phyloP scores from a whole-genome alignment of 108 stramenopile genomes.

The Nitzschia palea region DNA sequence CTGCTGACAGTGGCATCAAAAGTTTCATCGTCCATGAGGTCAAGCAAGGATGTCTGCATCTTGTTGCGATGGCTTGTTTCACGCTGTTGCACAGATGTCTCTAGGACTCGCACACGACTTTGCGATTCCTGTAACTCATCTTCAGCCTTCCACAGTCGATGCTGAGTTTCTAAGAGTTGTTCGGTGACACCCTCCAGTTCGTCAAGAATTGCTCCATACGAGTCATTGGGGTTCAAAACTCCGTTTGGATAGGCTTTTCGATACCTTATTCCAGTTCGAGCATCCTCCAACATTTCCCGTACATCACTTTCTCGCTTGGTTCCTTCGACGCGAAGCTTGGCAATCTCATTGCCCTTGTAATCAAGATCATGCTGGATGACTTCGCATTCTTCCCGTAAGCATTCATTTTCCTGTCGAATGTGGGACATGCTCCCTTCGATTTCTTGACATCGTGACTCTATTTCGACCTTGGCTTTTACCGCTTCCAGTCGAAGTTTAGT shows the following conservation, averaged over 20 bases:
- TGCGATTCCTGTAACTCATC: slow-evolving; percentile 40
- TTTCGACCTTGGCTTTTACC: slow-evolving; percentile 48
- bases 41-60: not conserved
- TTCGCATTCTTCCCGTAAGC: slow-evolving; percentile 46
- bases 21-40: not conserved
- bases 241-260: too few species aligned
- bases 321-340: too few species aligned
- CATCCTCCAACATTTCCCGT: too few species aligned
- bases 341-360: too few species aligned
- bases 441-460: slow-evolving; percentile 40
- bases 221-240: slow-evolving; percentile 19
- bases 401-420: slow-evolving; percentile 32
- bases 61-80: not conserved
- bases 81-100: not conserved
- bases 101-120: not conserved
- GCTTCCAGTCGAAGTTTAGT: slow-evolving; percentile 44
- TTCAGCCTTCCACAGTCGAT: slow-evolving; percentile 52
- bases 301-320: too few species aligned
- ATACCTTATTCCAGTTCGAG: too few species aligned
- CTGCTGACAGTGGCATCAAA: not conserved
- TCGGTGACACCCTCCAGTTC: slow-evolving; percentile 71
- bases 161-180: slow-evolving; percentile 60
- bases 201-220: slow-evolving; percentile 53
- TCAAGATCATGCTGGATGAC: slow-evolving; percentile 48
- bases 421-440: slow-evolving; percentile 1